These are phyloP conservation scores for Lichtheimia ornata DNA, from an alignment of 371 early-diverging fungal species.

Conservation along the genomic window DNA sequence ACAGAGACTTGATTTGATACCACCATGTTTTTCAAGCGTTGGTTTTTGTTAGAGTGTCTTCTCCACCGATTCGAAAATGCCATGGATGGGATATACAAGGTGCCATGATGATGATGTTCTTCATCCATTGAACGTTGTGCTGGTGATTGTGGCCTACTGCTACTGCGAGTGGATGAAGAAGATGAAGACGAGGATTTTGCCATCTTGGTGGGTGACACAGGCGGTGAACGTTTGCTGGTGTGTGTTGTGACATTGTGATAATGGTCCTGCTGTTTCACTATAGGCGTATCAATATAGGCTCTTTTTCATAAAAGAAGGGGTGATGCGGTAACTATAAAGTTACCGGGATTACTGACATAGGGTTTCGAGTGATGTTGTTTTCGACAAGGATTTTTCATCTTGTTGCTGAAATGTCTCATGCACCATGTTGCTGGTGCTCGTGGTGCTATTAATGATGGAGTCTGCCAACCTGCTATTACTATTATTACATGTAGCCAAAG, in stretches of 20 bases:
- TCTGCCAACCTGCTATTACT: not conserved
- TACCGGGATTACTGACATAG: slow-evolving; percentile 1
- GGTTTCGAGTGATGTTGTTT: not conserved
- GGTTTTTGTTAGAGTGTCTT: not conserved
- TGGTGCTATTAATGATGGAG: not conserved
- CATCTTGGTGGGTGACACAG: slow-evolving; percentile 7
- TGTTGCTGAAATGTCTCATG: not conserved
- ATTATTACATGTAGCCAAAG: not conserved
- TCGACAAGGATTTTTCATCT: not conserved
- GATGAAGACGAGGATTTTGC: not conserved
- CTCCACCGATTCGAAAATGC: not conserved
- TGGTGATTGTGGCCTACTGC: not conserved
- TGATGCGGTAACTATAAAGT: not conserved
- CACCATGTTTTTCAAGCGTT: slow-evolving; percentile 8
- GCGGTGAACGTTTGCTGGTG: slow-evolving; percentile 6
- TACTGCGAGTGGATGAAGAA: not conserved
- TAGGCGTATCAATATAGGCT: not conserved
- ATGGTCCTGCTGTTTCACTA: slow-evolving; percentile 7
- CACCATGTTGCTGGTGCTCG: not conserved
- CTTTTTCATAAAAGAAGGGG: not conserved
- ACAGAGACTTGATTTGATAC: slow-evolving; percentile 12
- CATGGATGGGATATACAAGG: not conserved
- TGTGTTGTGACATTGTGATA: slow-evolving; percentile 1
- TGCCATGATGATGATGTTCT: not conserved
- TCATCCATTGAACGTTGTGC: not conserved